Evolutionary conservation across 2,329 filamentous ascomycete genomes (phyloP), one percentile per base, ranked within the genome.

Genomic region (Capronia coronata): DNA sequence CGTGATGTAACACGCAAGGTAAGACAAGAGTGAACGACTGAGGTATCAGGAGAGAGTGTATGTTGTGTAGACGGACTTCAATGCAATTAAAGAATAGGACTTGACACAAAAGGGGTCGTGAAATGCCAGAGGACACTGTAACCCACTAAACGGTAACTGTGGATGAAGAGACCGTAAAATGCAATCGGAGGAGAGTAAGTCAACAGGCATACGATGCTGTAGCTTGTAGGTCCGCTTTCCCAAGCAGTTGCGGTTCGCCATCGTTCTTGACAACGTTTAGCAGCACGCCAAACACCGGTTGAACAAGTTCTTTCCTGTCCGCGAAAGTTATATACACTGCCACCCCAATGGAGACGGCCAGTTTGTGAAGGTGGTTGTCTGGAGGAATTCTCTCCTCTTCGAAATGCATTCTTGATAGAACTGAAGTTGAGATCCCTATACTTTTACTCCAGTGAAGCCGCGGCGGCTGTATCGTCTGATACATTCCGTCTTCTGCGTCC

Each of bases 391-490:
- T 40, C 30, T 29, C 16, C 18, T 46, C 42, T 49, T 49, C 27
- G 19, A 56, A 51, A 23, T 51, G 45, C 51, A 47, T 14, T 52
- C 44, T 48, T 53, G 23, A 41, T 25, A 34, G 49, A 50, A 56
- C 29, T 19, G 39, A 43, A 45, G 22, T 22, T 19, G 30, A 14
- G 23, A 23, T 18, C 34, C 43, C n/a, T 39, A n/a, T 39, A n/a
- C 29, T 42, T 55, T 63, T 62, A 86, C 71, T 91, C 85, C 68
- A 88, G 63, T 57, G 81, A 79, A 13, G 84, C 78, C 59, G 84
- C 75, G 62, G 84, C 81, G 51, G 81, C 73, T 62, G 91, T 62
- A 19, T 56, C 51, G 21, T 75, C 71, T 32, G 70, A 70, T 52
- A 68, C 68, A 59, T 72, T 70, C 60, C 75, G 66, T 63, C 76